phyloP scores from a whole-genome alignment of 1,284 basidiomycete species.

The Waitea zeae region DNA sequence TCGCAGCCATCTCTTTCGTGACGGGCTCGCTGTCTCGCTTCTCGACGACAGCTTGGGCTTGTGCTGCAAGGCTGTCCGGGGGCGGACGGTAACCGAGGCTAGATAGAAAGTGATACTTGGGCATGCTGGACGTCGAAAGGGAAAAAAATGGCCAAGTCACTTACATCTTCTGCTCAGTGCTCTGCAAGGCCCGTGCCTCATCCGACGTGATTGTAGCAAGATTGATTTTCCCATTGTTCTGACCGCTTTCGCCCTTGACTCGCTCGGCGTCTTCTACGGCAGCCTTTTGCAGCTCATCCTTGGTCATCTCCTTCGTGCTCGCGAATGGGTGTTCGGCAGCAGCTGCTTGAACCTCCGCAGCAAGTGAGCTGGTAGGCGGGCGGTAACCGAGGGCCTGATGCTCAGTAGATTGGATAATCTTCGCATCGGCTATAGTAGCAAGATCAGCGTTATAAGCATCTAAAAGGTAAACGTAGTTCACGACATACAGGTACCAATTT shows the following conservation, averaged over 20 bases:
- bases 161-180: conserved; percentile 6
- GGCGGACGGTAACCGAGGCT: conserved; percentile 6
- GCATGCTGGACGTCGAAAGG: no score
- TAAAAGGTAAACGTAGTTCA: no score
- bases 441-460: neutral
- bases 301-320: conserved; percentile 3
- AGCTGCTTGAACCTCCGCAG: conserved; percentile 6
- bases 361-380: conserved; percentile 7
- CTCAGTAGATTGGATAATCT: conserved; percentile 10
- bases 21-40: neutral
- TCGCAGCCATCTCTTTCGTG: no score
- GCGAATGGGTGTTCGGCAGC: conserved; percentile 5
- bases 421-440: conserved; percentile 5
- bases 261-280: conserved; percentile 9
- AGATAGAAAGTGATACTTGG: no score
- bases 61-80: conserved; percentile 6
- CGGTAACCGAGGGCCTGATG: conserved; percentile 10
- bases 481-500: no score
- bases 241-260: conserved; percentile 3
- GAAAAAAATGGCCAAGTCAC: conserved; percentile 3
- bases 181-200: conserved; percentile 6
- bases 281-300: conserved; percentile 5
- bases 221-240: conserved; percentile 3
- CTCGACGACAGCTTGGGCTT: conserved; percentile 6
- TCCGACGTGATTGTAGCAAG: conserved; percentile 5